Conservation (phyloP, 2,329 filamentous ascomycete species). For the Penicillium brasilianum region DNA sequence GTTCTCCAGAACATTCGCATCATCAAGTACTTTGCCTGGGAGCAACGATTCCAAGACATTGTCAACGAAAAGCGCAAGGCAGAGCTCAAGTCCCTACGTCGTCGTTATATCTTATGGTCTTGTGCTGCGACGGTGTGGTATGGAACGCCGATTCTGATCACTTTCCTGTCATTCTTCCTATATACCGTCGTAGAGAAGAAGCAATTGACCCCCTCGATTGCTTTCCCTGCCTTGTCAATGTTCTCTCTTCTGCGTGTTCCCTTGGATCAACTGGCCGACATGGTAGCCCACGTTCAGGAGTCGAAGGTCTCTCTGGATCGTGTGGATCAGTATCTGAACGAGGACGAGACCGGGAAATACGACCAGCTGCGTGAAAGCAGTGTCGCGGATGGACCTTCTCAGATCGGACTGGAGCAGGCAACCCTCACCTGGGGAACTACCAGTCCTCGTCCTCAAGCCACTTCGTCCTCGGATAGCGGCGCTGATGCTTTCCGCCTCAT, state of each 20-base stretch:
- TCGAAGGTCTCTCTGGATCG: constrained; percentile 96
- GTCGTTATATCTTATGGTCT: constrained; percentile 89
- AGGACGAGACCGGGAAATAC: constrained; percentile 97
- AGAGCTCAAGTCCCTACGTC: constrained; percentile 79
- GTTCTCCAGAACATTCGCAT: constrained; percentile 96
- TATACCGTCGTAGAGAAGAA: constrained; percentile 92
- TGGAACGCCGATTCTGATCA: constrained; percentile 91
- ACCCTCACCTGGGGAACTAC: constrained; percentile 86
- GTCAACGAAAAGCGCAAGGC: constrained; percentile 85
- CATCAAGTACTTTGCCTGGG: constrained; percentile 99
- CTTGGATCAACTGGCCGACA: constrained; percentile 93
- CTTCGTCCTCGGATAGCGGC: constrained; percentile 62
- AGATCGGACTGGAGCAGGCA: constrained; percentile 83
- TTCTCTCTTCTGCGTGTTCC: constrained; percentile 94
- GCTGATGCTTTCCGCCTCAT: constrained; percentile 81
- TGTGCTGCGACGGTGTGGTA: constrained; percentile 94
- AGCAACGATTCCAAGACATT: constrained; percentile 82
- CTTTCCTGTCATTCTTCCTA: constrained; percentile 92
- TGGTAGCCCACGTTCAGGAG: constrained; percentile 98
- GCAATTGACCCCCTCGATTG: constrained; percentile 85
- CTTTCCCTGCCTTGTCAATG: constrained; percentile 93
- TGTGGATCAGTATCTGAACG: constrained; percentile 89
- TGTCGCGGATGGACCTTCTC: constrained; percentile 69
- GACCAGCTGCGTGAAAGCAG: constrained; percentile 76
- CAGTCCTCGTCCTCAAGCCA: constrained; percentile 57